Percentiles rank a stretch among this genome's conserved stretches.
phyloP scores from a whole-genome alignment of 1,284 basidiomycete species.

The Erythrobasidium hasegawianum region DNA sequence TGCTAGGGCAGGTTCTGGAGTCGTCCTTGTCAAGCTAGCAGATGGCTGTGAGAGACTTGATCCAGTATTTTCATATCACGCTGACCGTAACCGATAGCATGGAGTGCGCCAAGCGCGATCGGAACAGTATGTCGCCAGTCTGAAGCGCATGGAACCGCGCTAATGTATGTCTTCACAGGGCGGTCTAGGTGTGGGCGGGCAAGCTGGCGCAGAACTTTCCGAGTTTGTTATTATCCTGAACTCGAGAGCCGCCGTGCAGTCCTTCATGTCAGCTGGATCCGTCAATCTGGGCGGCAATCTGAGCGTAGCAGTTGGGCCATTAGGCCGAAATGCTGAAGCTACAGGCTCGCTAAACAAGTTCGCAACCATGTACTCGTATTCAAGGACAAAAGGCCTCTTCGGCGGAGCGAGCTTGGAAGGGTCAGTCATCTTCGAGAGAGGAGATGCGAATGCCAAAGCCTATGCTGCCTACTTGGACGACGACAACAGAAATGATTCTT shows the following conservation, averaged over 20 bases:
- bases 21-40: slow-evolving; percentile 81
- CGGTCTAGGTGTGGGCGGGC: slow-evolving; percentile 83
- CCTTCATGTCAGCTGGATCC: slow-evolving; percentile 93
- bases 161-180: slow-evolving; percentile 27
- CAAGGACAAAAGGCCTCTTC: slow-evolving; percentile 47
- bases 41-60: too few species aligned
- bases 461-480: slow-evolving; percentile 42
- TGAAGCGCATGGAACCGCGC: too few species aligned
- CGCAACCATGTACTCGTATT: slow-evolving; percentile 96
- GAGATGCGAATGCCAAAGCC: slow-evolving; percentile 59
- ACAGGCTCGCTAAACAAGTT: slow-evolving; percentile 79
- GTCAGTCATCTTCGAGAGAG: slow-evolving; percentile 86
- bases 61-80: too few species aligned
- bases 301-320: slow-evolving; percentile 84
- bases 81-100: slow-evolving; percentile 65
- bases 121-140: slow-evolving; percentile 18
- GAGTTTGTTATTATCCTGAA: slow-evolving; percentile 94
- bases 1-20: slow-evolving; percentile 72
- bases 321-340: slow-evolving; percentile 92
- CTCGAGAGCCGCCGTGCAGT: slow-evolving; percentile 58
- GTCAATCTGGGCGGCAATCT: slow-evolving; percentile 87
- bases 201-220: slow-evolving; percentile 77
- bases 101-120: slow-evolving; percentile 67
- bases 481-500: neutral
- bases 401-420: slow-evolving; percentile 75